Evolutionary conservation across 371 early-diverging fungal genomes (phyloP).

Genomic region (Lichtheimia ornata): DNA sequence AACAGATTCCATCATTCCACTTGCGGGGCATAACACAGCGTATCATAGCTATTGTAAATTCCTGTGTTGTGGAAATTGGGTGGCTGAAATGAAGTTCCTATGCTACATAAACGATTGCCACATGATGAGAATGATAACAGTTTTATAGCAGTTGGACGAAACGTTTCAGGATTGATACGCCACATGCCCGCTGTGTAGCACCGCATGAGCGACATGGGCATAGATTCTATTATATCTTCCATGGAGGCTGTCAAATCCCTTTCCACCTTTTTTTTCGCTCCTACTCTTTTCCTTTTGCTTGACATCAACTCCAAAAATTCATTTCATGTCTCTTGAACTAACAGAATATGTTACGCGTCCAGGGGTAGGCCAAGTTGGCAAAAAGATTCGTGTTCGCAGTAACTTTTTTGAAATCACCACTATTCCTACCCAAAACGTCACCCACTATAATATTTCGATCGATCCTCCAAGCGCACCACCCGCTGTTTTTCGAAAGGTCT

Average conservation of each 20-base stretch:
- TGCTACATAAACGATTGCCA: no score
- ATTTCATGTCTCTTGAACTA: constrained; percentile 18
- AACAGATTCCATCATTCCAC: no score
- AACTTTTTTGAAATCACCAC: constrained; percentile 27
- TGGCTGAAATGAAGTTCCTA: no score
- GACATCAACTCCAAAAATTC: constrained; percentile 13
- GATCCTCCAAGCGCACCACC: constrained; percentile 38
- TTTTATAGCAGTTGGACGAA: no score
- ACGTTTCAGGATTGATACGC: no score
- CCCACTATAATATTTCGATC: constrained; percentile 20
- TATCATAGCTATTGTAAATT: no score
- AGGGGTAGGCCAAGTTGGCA: constrained; percentile 14
- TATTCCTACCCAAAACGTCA: constrained; percentile 17
- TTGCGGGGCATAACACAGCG: no score
- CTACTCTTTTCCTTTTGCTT: not conserved
- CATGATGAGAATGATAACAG: no score
- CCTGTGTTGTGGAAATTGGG: no score
- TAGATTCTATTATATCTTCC: no score
- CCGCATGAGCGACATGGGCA: no score
- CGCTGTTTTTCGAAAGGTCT: constrained; percentile 44
- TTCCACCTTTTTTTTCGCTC: not conserved
- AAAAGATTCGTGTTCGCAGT: constrained; percentile 18
- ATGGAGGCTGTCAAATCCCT: not conserved
- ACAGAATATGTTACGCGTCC: constrained; percentile 25
- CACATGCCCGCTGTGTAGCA: no score